These are phyloP conservation scores for Pochonia chlamydosporia DNA, from an alignment of 2,329 filamentous ascomycete species.

Conservation along the genomic window DNA sequence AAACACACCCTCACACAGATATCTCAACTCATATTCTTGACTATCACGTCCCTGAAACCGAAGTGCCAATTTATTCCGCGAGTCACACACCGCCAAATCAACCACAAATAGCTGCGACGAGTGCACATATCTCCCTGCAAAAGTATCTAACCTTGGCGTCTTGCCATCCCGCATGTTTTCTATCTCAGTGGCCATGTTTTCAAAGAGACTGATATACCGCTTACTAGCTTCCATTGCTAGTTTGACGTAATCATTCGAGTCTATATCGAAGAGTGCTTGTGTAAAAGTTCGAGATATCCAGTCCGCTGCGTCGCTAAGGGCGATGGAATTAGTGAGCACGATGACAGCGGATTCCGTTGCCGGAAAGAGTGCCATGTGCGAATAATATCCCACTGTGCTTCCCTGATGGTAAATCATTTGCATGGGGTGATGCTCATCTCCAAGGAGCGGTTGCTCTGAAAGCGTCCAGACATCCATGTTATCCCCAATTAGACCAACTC, in stretches of 20 bases:
- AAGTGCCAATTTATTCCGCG: background rate
- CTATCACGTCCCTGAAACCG: background rate
- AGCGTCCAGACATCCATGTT: background rate
- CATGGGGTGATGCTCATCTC: background rate
- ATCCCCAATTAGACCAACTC: background rate
- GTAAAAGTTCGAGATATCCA: constrained; percentile 10
- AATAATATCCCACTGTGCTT: background rate
- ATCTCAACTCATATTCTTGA: background rate
- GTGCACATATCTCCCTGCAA: background rate
- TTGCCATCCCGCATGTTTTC: background rate
- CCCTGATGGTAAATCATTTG: constrained; percentile 10
- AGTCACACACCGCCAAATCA: background rate
- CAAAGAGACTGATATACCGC: background rate
- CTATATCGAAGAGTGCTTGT: constrained; percentile 2
- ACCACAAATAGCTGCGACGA: background rate
- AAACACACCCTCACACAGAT: background rate
- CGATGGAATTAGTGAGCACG: constrained; percentile 9
- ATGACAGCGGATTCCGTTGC: constrained; percentile 9
- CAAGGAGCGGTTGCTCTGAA: constrained; percentile 2
- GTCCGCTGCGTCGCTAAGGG: constrained; percentile 10
- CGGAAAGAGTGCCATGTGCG: constrained; percentile 9
- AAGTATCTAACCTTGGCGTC: background rate
- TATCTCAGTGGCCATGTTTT: background rate
- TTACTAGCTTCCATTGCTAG: background rate
- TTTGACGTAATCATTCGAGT: constrained; percentile 1